Conservation (phyloP, 495 filamentous ascomycete genomes). For the Aeminium ludgeri region DNA sequence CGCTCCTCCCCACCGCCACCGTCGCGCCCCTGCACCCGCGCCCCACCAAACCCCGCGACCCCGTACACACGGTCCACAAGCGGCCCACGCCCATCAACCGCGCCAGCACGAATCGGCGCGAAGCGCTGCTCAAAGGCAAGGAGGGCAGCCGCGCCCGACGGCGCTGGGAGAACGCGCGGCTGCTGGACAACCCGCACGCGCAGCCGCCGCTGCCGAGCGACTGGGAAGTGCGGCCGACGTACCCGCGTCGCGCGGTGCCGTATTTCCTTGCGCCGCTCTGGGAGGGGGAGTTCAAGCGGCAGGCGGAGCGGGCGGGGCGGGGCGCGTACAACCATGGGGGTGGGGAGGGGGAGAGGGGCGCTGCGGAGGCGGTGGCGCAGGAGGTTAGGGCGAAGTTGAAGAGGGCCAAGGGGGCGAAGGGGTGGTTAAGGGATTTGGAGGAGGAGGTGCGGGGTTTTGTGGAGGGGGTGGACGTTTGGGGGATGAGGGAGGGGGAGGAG, state of each 20-base stretch:
- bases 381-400: conserved; percentile 52
- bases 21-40: background rate
- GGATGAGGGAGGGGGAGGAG: conserved; percentile 32
- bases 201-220: conserved; percentile 66
- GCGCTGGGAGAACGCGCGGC: conserved; percentile 89
- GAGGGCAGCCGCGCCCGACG: conserved; percentile 77
- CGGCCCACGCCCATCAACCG: conserved; percentile 29
- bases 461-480: conserved; percentile 21
- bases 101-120: conserved; percentile 50
- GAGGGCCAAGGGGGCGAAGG: conserved; percentile 44
- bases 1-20: too few species aligned
- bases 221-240: conserved; percentile 62
- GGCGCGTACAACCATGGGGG: conserved; percentile 23
- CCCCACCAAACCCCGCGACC: conserved; percentile 2
- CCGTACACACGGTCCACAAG: conserved; percentile 11
- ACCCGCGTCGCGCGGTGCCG: conserved; percentile 58
- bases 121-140: conserved; percentile 74
- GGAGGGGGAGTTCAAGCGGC: conserved; percentile 44
- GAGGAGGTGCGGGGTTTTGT: conserved; percentile 23
- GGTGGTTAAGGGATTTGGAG: conserved; percentile 25
- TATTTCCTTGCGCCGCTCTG: conserved; percentile 81
- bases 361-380: conserved; percentile 35
- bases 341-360: conserved; percentile 26
- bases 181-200: conserved; percentile 72
- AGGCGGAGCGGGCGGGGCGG: conserved; percentile 27